Evolutionary conservation across 768 basidiomycete species (phyloP), one percentile per base, ranked within the genome.

Genomic region (Lactarius akahatsu): DNA sequence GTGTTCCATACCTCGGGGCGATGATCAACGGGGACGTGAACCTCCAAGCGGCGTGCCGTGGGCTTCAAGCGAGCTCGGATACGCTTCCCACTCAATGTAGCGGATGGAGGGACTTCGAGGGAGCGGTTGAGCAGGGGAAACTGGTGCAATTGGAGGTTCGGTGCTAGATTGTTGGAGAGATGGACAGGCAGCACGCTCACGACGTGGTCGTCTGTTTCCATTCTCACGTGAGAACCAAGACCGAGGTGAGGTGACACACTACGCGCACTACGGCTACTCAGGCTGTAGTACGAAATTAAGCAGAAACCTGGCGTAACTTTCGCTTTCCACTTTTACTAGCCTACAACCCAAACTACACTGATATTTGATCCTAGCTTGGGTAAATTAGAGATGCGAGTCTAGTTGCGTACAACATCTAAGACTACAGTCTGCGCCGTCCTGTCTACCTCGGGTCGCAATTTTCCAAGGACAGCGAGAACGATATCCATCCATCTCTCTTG

Each of bases 1-100:
- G 74, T 74, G 71, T 90, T 94, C 87, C 89, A 92, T 18, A 94
- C 90, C 69, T 92, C 91, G 20, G 85, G 78, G 41, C 92, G 86
- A 26, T 85, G 85, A 74, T 94, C 92, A n/a, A 86, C 83, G 5
- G 92, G 92, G 15, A 94, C 82, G 74, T 92, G 91, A 28, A 94
- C 81, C 74, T 94, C 92, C 38, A 90, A 74, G 69, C 86, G 80
- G 60, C 80, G 83, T 43, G 83, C 80, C 45, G 80, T 77, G 4
- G 87, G 82, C 75, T 92, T 93, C 68, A 87, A 77, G 40, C 92
- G 85, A 7, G 91, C 91, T 40, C 81, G 81, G 63, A 94, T 90
- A 28, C 85, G 83, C 76, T 93, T 93, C 8, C 93, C 92, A 71
- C 85, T 88, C 40, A 82, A 73, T 45, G 78, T 74, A 8, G 92